phyloP scores from a whole-genome alignment of 2,329 filamentous ascomycete genomes.

The Xylariales sp. region DNA sequence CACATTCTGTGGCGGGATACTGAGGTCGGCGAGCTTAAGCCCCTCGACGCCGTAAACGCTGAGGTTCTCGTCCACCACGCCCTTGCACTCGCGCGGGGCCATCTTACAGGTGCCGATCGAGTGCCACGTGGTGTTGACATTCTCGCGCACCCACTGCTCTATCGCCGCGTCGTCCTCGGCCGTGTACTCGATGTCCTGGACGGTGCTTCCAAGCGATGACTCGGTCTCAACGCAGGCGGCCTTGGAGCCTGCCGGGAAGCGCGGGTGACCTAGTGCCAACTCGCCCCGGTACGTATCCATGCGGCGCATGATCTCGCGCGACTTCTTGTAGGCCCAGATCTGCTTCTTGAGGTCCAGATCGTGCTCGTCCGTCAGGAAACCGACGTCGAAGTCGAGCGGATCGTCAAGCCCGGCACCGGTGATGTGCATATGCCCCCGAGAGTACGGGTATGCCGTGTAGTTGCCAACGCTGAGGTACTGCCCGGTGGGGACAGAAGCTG shows the following conservation, averaged over 20 bases:
- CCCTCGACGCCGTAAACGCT: conserved; percentile 35
- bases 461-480: conserved; percentile 50
- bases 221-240: conserved; percentile 31
- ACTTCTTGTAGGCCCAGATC: conserved; percentile 60
- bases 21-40: conserved; percentile 33
- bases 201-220: conserved; percentile 22
- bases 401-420: conserved; percentile 34
- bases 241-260: conserved; percentile 34
- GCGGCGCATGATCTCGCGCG: conserved; percentile 54
- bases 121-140: conserved; percentile 36
- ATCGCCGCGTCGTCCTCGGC: conserved; percentile 41
- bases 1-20: conserved; percentile 30
- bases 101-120: conserved; percentile 36
- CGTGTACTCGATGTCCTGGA: conserved; percentile 39
- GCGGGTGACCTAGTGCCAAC: conserved; percentile 35
- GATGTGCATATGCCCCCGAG: conserved; percentile 59
- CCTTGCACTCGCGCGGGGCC: conserved; percentile 31
- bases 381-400: conserved; percentile 49
- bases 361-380: conserved; percentile 46
- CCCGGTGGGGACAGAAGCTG: conserved; percentile 9
- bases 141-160: conserved; percentile 33
- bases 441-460: conserved; percentile 58
- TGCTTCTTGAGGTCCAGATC: conserved; percentile 52
- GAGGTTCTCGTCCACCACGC: conserved; percentile 33
- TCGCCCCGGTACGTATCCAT: conserved; percentile 45